These are phyloP conservation scores for Starmerella cellae DNA, from an alignment of 805 yeast species.

Conservation along the genomic window DNA sequence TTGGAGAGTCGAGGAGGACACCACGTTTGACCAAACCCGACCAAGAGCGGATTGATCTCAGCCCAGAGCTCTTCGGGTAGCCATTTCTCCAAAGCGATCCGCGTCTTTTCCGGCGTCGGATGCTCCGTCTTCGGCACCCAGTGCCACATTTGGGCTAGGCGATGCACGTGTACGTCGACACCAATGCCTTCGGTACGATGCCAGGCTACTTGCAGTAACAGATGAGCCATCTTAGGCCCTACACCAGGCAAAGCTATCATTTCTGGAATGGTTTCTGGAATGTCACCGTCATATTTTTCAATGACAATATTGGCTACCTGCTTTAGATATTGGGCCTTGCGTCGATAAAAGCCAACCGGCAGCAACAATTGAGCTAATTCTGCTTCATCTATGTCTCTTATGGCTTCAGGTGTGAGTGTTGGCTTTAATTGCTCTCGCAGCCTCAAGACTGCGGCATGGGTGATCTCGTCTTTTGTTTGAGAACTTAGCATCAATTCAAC, in stretches of 20 bases:
- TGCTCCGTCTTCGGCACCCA: conserved; percentile 46
- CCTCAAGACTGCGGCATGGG: conserved; percentile 53
- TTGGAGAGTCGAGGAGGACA: conserved; percentile 45
- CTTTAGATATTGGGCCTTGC: conserved; percentile 63
- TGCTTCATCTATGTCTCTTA: conserved; percentile 30
- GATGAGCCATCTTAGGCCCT: conserved; percentile 89
- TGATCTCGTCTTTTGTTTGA: conserved; percentile 84
- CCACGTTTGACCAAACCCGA: conserved; percentile 86
- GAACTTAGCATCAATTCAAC: conserved; percentile 77
- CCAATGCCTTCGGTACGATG: conserved; percentile 65
- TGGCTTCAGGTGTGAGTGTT: conserved; percentile 25
- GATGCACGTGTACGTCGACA: conserved; percentile 80
- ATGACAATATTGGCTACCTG: conserved; percentile 42
- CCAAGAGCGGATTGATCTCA: conserved; percentile 73
- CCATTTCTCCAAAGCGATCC: conserved; percentile 59
- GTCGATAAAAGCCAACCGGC: conserved; percentile 75
- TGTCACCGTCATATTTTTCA: conserved; percentile 45
- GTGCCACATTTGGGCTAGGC: conserved; percentile 65
- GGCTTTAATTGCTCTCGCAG: conserved; percentile 40
- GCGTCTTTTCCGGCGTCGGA: conserved; percentile 61
- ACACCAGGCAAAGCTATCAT: conserved; percentile 71
- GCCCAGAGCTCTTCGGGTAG: conserved; percentile 62
- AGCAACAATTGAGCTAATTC: conserved; percentile 53
- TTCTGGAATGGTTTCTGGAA: conserved; percentile 58
- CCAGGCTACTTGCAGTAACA: conserved; percentile 78